A percentile compares a stretch with the other conserved stretches of the same genome.
Evolutionary conservation across 169 alveolate species (phyloP).

Genomic region (Condylostoma magnum): DNA sequence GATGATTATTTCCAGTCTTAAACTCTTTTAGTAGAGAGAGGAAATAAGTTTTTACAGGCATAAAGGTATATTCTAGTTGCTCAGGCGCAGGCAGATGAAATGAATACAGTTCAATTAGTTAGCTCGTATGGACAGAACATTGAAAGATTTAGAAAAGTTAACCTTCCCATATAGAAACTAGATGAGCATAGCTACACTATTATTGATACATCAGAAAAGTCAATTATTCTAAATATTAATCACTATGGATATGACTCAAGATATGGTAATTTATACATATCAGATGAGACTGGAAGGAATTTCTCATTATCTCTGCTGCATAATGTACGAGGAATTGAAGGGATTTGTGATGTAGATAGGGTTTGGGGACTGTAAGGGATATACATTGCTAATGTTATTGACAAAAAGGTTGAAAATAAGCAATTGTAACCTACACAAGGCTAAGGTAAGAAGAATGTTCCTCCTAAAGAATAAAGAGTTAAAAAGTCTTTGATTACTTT

Average conservation of each 20-base stretch:
- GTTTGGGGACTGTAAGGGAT: constrained; percentile 95
- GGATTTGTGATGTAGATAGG: constrained; percentile 95
- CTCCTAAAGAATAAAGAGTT: constrained; percentile 16
- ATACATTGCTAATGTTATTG: constrained; percentile 93
- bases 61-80: constrained; percentile 95
- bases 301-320: constrained; percentile 91
- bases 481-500: constrained; percentile 91
- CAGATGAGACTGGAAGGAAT: constrained; percentile 93
- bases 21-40: constrained; percentile 81
- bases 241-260: constrained; percentile 86
- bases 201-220: constrained; percentile 95
- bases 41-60: constrained; percentile 92
- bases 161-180: constrained; percentile 86
- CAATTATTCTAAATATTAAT: constrained; percentile 95
- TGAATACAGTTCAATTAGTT: constrained; percentile 90
- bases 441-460: constrained; percentile 30
- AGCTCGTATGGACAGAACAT: constrained; percentile 85
- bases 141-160: constrained; percentile 71
- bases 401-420: constrained; percentile 47
- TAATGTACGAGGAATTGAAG: constrained; percentile 87
- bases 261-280: constrained; percentile 93
- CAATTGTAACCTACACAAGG: neutral
- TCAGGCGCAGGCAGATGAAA: constrained; percentile 60
- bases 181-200: constrained; percentile 93
- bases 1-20: constrained; percentile 88